These are phyloP conservation scores for Collybiopsis confluens DNA, from an alignment of 768 basidiomycete genomes.

Conservation along the genomic window DNA sequence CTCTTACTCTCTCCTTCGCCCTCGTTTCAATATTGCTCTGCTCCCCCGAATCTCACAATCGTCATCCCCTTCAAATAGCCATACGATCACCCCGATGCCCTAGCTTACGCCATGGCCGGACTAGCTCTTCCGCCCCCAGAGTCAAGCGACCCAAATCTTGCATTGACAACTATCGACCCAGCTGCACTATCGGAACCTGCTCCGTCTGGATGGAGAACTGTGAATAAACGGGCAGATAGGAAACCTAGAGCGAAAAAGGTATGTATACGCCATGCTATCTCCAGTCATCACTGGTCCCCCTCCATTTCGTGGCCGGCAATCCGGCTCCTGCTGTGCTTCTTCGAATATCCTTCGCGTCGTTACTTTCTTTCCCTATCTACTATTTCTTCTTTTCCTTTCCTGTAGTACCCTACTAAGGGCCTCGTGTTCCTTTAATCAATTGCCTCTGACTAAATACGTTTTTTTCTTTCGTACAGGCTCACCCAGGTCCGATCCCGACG, in stretches of 20 bases:
- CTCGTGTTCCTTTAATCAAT: conserved; percentile 9
- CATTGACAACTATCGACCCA: conserved; percentile 26
- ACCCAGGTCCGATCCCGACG: conserved; percentile 9
- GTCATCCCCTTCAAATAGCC: too few relatives aligned
- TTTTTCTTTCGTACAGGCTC: too few relatives aligned
- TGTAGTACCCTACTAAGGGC: too few relatives aligned
- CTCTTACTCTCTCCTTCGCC: neutral
- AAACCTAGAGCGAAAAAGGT: conserved; percentile 27
- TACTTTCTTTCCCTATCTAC: neutral
- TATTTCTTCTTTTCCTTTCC: too few relatives aligned
- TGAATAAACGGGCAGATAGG: conserved; percentile 20
- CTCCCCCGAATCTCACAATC: too few relatives aligned
- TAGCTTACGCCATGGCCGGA: conserved; percentile 1
- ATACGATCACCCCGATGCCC: neutral
- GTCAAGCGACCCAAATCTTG: neutral
- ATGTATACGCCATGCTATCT: too few relatives aligned
- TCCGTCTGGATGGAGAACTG: conserved; percentile 50
- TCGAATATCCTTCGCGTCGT: neutral
- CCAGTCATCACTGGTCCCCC: too few relatives aligned
- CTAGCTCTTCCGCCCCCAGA: conserved; percentile 14
- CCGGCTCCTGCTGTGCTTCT: too few relatives aligned
- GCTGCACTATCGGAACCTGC: conserved; percentile 36
- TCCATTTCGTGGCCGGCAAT: too few relatives aligned
- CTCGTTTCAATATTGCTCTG: neutral
- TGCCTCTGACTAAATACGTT: conserved; percentile 14